Percentiles rank a stretch among this genome's conserved stretches.
Conservation (phyloP, 2,329 filamentous ascomycete species). For the Huntiella moniliformis region DNA sequence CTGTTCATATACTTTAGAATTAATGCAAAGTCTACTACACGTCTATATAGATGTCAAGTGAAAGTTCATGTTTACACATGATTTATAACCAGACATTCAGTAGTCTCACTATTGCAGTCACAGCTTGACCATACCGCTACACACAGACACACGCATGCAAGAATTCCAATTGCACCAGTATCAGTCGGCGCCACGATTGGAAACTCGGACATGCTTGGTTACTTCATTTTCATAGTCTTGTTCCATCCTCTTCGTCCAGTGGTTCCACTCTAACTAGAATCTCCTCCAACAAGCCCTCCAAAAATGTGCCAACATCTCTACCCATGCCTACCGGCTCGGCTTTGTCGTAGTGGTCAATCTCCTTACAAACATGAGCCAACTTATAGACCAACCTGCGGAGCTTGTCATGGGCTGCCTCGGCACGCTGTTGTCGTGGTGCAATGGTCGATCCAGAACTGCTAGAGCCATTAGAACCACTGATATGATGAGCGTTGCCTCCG, state of each 20-base stretch:
- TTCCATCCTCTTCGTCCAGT: slow-evolving; percentile 48
- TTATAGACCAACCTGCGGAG: slow-evolving; percentile 67
- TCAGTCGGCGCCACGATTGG: too few species aligned
- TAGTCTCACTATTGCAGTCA: too few species aligned
- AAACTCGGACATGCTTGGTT: neutral
- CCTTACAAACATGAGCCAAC: slow-evolving; percentile 63
- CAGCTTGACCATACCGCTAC: too few species aligned
- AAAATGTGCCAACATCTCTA: slow-evolving; percentile 66
- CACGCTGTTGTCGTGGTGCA: slow-evolving; percentile 48
- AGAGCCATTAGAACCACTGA: neutral
- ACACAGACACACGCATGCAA: too few species aligned
- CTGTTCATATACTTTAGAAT: too few species aligned
- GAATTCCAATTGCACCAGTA: too few species aligned
- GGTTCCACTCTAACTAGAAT: slow-evolving; percentile 83
- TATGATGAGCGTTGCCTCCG: too few species aligned
- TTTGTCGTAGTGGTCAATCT: slow-evolving; percentile 79
- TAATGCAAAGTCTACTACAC: too few species aligned
- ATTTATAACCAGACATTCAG: too few species aligned
- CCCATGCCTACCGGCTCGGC: slow-evolving; percentile 85
- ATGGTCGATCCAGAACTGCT: slow-evolving; percentile 13
- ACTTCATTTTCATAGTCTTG: neutral
- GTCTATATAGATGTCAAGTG: too few species aligned
- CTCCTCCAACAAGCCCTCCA: slow-evolving; percentile 81
- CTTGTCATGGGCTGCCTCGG: slow-evolving; percentile 59
- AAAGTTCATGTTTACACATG: too few species aligned